Percentiles rank a stretch among this genome's conserved stretches.
phyloP scores from a whole-genome alignment of 164 flowering plant species.

The Magnolia officinalis region DNA sequence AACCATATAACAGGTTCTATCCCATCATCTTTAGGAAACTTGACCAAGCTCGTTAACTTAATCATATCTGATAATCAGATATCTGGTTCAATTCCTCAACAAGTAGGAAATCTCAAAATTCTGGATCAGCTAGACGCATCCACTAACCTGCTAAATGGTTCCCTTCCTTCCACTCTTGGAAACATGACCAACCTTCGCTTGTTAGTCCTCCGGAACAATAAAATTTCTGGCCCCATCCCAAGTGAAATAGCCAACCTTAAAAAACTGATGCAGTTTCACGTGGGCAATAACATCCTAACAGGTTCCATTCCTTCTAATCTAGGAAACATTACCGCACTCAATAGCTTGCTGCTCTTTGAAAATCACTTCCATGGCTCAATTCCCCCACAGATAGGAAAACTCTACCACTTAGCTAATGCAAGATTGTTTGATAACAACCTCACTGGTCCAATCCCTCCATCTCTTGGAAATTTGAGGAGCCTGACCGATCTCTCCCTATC shows the following conservation, averaged over 20 bases:
- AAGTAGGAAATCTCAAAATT: slow-evolving; percentile 22
- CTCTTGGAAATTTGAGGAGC: background rate
- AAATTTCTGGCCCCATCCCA: slow-evolving; percentile 19
- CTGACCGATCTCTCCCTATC: background rate
- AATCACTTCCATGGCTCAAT: background rate
- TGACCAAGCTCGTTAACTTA: slow-evolving; percentile 19
- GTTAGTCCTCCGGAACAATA: slow-evolving; percentile 8
- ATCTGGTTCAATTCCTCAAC: slow-evolving; percentile 21
- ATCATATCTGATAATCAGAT: slow-evolving; percentile 18
- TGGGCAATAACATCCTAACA: background rate
- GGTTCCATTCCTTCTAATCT: background rate
- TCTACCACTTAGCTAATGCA: background rate
- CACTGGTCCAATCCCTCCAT: no score
- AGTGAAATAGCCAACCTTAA: slow-evolving; percentile 13
- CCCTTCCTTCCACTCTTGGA: slow-evolving; percentile 14
- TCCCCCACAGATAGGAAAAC: background rate
- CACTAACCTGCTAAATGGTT: background rate
- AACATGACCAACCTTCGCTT: slow-evolving; percentile 13
- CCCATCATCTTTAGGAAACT: slow-evolving; percentile 20
- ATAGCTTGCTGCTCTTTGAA: background rate
- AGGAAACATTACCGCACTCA: background rate
- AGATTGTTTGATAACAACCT: no score
- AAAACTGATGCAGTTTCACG: background rate
- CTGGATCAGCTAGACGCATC: background rate
- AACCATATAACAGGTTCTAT: slow-evolving; percentile 12